Conservation (phyloP, 345 rosid species). For the Leavenworthia alabamica region DNA sequence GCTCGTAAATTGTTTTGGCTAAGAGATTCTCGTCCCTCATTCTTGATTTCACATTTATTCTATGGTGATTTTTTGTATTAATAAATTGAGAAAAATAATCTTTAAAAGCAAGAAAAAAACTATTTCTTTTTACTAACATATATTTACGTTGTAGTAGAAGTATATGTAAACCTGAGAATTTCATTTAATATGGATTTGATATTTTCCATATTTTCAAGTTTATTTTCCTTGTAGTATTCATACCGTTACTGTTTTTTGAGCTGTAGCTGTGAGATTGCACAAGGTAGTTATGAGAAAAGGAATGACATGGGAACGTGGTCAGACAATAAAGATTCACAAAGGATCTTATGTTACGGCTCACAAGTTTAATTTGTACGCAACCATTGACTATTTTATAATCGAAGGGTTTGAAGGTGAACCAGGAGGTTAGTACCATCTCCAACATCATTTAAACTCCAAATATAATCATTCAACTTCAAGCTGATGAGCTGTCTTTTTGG, state of each 20-base stretch:
- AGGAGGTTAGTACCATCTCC: constrained; percentile 61
- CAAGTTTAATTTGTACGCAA: constrained; percentile 47
- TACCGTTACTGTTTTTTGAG: constrained; percentile 10
- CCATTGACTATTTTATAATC: constrained; percentile 55
- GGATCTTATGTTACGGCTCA: constrained; percentile 51
- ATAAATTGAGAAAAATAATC: too few relatives aligned
- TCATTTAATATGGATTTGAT: neutral
- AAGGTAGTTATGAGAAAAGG: constrained; percentile 41
- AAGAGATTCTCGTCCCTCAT: too few relatives aligned
- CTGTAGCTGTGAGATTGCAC: constrained; percentile 61
- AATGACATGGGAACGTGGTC: constrained; percentile 45
- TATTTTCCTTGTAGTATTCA: constrained; percentile 2
- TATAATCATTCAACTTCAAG: too few relatives aligned
- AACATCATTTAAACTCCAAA: neutral
- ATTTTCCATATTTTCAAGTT: neutral
- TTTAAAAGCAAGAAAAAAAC: too few relatives aligned
- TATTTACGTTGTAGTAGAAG: constrained; percentile 7
- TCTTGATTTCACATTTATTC: too few relatives aligned
- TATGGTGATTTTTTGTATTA: too few relatives aligned
- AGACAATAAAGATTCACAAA: constrained; percentile 54
- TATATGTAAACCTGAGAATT: neutral
- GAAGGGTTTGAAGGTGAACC: constrained; percentile 67
- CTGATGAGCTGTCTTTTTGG: neutral
- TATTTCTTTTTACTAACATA: neutral
- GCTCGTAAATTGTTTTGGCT: too few relatives aligned